phyloP scores from a whole-genome alignment of 2,329 filamentous ascomycete genomes.

The Verticillium klebahnii region DNA sequence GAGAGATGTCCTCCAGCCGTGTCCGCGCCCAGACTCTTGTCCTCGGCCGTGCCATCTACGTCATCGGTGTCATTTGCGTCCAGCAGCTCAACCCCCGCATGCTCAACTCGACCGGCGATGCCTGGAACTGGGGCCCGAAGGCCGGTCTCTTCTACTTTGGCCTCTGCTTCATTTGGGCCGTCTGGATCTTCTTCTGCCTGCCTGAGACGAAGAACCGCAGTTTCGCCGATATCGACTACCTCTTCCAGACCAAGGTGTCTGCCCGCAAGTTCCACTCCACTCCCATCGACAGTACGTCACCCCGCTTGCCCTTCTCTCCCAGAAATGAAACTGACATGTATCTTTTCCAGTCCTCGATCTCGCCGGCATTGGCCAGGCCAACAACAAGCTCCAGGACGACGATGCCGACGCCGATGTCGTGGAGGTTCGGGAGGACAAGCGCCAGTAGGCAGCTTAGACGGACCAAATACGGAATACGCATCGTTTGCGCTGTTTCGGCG shows the following conservation, averaged over 20 bases:
- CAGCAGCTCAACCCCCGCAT: constrained; percentile 32
- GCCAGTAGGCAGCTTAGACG: neutral
- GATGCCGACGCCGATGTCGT: neutral
- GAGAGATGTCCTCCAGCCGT: constrained; percentile 38
- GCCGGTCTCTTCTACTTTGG: constrained; percentile 29
- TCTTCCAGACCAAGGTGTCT: constrained; percentile 33
- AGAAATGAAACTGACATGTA: neutral
- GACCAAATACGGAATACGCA: neutral
- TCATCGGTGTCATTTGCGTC: constrained; percentile 34
- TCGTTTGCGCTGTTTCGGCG: neutral
- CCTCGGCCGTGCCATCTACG: constrained; percentile 36
- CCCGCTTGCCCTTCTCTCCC: no score
- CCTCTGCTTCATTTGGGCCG: constrained; percentile 33
- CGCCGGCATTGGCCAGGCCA: neutral
- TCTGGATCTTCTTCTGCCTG: constrained; percentile 38
- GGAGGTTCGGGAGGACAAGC: neutral
- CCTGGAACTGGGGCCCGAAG: constrained; percentile 32
- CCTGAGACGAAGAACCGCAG: constrained; percentile 40
- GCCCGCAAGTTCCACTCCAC: constrained; percentile 22
- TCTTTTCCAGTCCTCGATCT: constrained; percentile 6
- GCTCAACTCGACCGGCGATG: constrained; percentile 19
- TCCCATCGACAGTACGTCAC: constrained; percentile 22
- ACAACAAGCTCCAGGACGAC: neutral
- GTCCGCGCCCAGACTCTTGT: constrained; percentile 41
- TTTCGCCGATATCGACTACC: constrained; percentile 42